Base-by-base conservation (phyloP, 345 rosid species). In the Carallia pectinifolia region DNA sequence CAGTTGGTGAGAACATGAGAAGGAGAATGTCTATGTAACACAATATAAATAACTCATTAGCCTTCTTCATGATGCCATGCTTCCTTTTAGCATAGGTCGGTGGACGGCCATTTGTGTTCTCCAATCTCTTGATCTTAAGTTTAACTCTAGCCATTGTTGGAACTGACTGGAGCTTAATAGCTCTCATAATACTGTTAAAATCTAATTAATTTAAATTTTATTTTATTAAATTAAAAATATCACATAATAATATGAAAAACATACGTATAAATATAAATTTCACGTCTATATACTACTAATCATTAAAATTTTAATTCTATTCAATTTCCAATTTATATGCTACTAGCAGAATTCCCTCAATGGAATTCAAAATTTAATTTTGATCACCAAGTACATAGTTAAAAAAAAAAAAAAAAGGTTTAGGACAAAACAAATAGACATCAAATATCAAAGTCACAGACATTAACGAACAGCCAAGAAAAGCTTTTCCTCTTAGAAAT, bases 1-100 rank as follows among this genome's bases (percentile, higher is more conserved):
- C 89, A 0, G 81, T 72, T 6, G 97, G 90, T 27, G 94, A 90
- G 74, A 90, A 90, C 92, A 90, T 87, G 78, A 90, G 89, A 71
- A 90, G 92, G 76, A 84, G 69, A 66, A 88, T 81, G 74, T 84
- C 90, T 19, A 85, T 85, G 68, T 87, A 92, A 50, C 97, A 88
- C 6, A 88, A 83, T 70, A 90, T 83, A 0, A 93, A 88, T 56
- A 90, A 79, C 73, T 90, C 96, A 48, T 72, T 84, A 19, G 97
- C 94, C 80, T 90, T 90, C 77, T 90, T 88, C 77, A 88, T 79
- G 73, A 90, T 87, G 70, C 94, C 92, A 81, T 83, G 74, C 75
- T 80, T 88, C 77, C 97, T 85, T 76, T 90, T 84, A 66, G 88
- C 84, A 72, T 83, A 90, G 60, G 94, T 88, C 44, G 80, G 84